Conservation (phyloP, 2,329 filamentous ascomycete species). For the Alternaria novae-zelandiae region DNA sequence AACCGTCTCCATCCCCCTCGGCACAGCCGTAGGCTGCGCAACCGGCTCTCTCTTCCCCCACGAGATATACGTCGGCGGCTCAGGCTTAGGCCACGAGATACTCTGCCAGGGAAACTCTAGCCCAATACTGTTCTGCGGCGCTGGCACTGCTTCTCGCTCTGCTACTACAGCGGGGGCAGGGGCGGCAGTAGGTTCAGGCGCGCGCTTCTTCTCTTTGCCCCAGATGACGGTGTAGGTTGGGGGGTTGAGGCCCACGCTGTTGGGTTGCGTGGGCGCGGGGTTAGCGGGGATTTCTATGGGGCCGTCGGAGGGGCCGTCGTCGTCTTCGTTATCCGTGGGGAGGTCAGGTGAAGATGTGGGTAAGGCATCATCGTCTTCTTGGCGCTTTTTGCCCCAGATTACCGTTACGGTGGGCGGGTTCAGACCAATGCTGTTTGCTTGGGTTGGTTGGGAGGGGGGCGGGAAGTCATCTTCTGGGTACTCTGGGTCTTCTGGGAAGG, state of each 20-base stretch:
- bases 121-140: slow-evolving; percentile 4
- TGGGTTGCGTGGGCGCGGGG: slow-evolving; percentile 4
- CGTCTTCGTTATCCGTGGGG: slow-evolving; percentile 15
- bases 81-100: slow-evolving; percentile 7
- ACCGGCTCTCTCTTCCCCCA: slow-evolving; percentile 21
- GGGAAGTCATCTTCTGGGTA: slow-evolving; percentile 7
- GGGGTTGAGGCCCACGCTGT: slow-evolving; percentile 15
- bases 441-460: slow-evolving; percentile 10
- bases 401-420: slow-evolving; percentile 14
- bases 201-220: not conserved
- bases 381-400: slow-evolving; percentile 22
- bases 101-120: slow-evolving; percentile 2
- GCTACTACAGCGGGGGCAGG: not conserved
- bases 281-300: not conserved
- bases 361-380: slow-evolving; percentile 11
- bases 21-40: not conserved
- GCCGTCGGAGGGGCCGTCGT: not conserved
- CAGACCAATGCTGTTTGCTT: slow-evolving; percentile 17
- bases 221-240: slow-evolving; percentile 21
- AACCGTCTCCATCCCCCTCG: not conserved
- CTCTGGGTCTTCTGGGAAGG: slow-evolving; percentile 13
- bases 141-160: not conserved
- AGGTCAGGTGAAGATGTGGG: slow-evolving; percentile 2
- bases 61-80: slow-evolving; percentile 11
- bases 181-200: not conserved